Evolutionary conservation across 306 rosid species (phyloP).

Genomic region (Acacia crassicarpa): DNA sequence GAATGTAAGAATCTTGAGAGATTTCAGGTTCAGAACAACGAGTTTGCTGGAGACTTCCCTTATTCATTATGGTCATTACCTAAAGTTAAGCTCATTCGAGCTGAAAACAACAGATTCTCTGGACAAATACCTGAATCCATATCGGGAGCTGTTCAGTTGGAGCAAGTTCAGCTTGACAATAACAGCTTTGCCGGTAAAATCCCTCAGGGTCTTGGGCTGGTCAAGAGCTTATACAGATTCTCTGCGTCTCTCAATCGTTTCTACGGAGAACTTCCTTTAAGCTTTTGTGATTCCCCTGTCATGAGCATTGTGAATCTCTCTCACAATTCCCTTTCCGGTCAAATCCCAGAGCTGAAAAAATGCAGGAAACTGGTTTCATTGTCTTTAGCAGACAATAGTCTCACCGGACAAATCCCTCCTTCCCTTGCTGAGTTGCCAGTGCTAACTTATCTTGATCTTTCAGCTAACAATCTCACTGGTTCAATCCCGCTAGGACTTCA

Average conservation of each 20-base stretch:
- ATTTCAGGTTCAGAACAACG: constrained; percentile 91
- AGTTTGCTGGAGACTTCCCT: constrained; percentile 79
- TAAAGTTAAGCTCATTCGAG: constrained; percentile 82
- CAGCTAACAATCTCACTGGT: constrained; percentile 90
- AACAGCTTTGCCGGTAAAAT: constrained; percentile 66
- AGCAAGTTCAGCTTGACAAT: constrained; percentile 95
- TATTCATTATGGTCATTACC: constrained; percentile 72
- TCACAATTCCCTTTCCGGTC: constrained; percentile 82
- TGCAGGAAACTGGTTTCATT: constrained; percentile 85
- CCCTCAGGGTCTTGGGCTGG: constrained; percentile 76
- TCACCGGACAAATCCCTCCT: constrained; percentile 69
- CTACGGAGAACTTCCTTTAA: constrained; percentile 77
- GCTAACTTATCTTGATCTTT: constrained; percentile 91
- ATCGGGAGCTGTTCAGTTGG: constrained; percentile 74
- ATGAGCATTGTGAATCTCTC: constrained; percentile 95
- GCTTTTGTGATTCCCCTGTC: constrained; percentile 92
- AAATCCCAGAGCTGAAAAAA: constrained; percentile 67
- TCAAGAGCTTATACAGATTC: constrained; percentile 84
- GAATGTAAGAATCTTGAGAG: constrained; percentile 81
- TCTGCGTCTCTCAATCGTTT: constrained; percentile 83
- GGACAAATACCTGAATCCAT: constrained; percentile 84
- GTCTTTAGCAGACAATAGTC: constrained; percentile 77
- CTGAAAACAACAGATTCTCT: constrained; percentile 81
- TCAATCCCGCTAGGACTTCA: constrained; percentile 84
- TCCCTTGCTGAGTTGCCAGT: constrained; percentile 88